phyloP scores from a whole-genome alignment of 441 rosid species.

The Macaranga tanarius region DNA sequence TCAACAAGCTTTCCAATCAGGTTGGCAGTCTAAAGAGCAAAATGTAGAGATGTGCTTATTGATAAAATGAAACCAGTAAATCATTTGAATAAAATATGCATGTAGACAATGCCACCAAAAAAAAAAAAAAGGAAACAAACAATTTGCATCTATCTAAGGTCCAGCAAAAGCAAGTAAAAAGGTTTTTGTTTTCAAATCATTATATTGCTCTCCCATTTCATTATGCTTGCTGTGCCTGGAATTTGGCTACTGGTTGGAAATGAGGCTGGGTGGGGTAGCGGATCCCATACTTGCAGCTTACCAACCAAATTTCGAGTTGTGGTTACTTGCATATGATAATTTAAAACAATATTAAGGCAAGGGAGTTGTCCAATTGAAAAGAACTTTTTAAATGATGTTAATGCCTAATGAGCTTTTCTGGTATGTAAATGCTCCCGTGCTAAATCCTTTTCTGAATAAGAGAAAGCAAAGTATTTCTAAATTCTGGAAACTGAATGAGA shows the following conservation, averaged over 20 bases:
- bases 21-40: background rate
- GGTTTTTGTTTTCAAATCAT: background rate
- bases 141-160: too few species aligned
- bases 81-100: background rate
- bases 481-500: constrained; percentile 12
- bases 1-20: background rate
- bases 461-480: background rate
- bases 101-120: background rate
- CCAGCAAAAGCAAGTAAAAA: background rate
- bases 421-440: background rate
- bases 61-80: background rate
- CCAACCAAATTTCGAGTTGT: background rate
- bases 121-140: background rate
- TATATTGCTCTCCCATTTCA: background rate
- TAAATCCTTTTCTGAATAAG: background rate
- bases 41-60: background rate
- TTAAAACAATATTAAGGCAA: background rate
- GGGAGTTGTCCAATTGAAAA: background rate
- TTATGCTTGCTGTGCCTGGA: background rate
- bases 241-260: background rate
- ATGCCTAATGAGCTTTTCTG: background rate
- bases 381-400: background rate
- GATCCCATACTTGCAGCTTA: background rate
- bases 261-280: background rate
- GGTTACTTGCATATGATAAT: background rate